Conservation (phyloP, 768 basidiomycete species). For the Tylopilus felleus region DNA sequence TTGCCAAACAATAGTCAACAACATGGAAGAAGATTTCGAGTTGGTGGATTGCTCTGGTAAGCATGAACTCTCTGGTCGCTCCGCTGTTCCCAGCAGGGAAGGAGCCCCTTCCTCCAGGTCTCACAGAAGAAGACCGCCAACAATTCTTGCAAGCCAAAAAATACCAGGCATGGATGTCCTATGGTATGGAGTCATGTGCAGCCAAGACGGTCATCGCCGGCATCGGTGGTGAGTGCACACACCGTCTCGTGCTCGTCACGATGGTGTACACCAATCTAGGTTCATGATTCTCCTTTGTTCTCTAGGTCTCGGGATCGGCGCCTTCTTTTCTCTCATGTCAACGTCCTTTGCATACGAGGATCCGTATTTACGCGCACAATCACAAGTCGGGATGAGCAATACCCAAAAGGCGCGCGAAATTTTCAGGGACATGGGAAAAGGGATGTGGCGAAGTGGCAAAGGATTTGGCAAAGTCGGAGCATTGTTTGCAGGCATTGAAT, state of each 20-base stretch:
- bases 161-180: conserved; percentile 66
- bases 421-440: conserved; percentile 91
- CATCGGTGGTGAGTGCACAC: conserved; percentile 63
- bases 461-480: conserved; percentile 95
- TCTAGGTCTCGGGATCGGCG: conserved; percentile 86
- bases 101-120: conserved; percentile 83
- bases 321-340: conserved; percentile 96
- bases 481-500: conserved; percentile 92
- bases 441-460: conserved; percentile 87
- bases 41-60: not conserved
- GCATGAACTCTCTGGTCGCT: conserved; percentile 41
- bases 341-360: conserved; percentile 95
- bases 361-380: conserved; percentile 69
- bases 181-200: conserved; percentile 83
- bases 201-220: conserved; percentile 81
- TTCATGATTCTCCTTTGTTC: not conserved
- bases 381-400: conserved; percentile 52
- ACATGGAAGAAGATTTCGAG: conserved; percentile 5
- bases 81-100: conserved; percentile 83
- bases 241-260: not conserved
- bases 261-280: conserved; percentile 4
- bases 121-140: conserved; percentile 74
- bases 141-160: conserved; percentile 67
- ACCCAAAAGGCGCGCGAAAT: conserved; percentile 80
- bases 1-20: conserved; percentile 22